Conservation (phyloP, 148 eudicot species). For the Euryodendron excelsum region DNA sequence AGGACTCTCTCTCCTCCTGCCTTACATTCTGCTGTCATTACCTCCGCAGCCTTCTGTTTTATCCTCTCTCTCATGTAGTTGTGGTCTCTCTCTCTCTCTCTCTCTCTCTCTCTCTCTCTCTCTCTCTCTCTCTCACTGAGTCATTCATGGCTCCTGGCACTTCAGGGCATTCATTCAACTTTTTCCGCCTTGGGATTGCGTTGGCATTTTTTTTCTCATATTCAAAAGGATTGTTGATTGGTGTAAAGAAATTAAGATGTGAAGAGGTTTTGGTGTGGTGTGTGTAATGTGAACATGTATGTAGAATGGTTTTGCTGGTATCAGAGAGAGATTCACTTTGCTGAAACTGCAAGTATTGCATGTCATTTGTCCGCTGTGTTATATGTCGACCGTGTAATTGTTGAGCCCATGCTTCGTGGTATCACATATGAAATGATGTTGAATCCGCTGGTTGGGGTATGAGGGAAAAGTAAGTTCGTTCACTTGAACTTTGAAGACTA, state of each 20-base stretch:
- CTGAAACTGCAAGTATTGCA: too few relatives aligned
- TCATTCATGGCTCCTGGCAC: neutral
- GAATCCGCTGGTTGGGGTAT: too few relatives aligned
- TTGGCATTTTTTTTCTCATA: neutral
- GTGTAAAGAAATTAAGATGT: neutral
- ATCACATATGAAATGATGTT: too few relatives aligned
- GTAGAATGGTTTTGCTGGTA: too few relatives aligned
- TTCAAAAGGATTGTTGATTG: neutral
- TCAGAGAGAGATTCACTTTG: too few relatives aligned
- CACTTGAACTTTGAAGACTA: too few relatives aligned
- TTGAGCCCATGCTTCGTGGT: too few relatives aligned
- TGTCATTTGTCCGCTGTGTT: too few relatives aligned
- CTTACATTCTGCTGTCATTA: slow-evolving; percentile 23
- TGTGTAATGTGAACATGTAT: neutral
- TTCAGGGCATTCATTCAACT: neutral
- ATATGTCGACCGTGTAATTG: too few relatives aligned
- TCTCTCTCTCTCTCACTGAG: too few relatives aligned
- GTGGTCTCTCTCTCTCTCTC: neutral
- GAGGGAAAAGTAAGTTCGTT: too few relatives aligned
- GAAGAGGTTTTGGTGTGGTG: neutral
- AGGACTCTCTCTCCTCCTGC: slow-evolving; percentile 12
- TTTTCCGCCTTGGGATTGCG: neutral
- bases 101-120: slow-evolving; percentile 2
- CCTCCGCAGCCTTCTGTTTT: slow-evolving; percentile 7
- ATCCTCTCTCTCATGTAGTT: slow-evolving; percentile 24